Base-by-base conservation (phyloP, 768 basidiomycete species). In the Amanita inopinata region DNA sequence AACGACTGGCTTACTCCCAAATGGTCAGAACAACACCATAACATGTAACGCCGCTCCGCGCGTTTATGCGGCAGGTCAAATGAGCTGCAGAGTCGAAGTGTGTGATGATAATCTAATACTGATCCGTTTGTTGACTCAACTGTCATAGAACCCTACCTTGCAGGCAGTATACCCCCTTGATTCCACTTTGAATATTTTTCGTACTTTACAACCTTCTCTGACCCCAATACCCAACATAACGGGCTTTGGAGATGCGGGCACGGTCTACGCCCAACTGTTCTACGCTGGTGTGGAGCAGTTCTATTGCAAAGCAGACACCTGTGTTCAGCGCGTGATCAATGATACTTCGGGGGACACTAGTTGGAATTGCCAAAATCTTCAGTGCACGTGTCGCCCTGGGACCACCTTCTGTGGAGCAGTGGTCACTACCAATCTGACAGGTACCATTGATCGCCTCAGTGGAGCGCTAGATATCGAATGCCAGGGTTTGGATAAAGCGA, bases 241-340 rank as follows among this genome's bases (percentile, higher is more conserved):
- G 4, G 67, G 76, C 5, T 79, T 78, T 48, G 82, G 81, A 19
- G 24, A 56, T 5, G 58, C 64, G 11, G 70, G 74, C 8, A 65
- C 71, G 5, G 58, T 72, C n/a, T 79, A 71, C 46, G 80, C 80
- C 0, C 83, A 88, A 49, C 63, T 90, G 4, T 79, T 82, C 58
- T 90, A 88, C 57, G 68, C 67, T n/a, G 80, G 84, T 7, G 75
- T 80, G 23, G 87, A 92, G 55, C 90, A 96, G 54, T 97, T 97
- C 63, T 85, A 74, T 58, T 97, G 93, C 57, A 47, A 62, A 7
- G 88, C 89, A 0, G 65, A 76, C 48, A 64, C 69, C 4, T 96
- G 93, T 63, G 61, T 56, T 0, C 90, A 94, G 60, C 62, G 65
- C 11, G 58, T 74, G 15, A 58, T 61, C 6, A 57, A 51, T 27